Evolutionary conservation across 1,284 basidiomycete genomes (phyloP).

Genomic region (Puccinia brachypodii): DNA sequence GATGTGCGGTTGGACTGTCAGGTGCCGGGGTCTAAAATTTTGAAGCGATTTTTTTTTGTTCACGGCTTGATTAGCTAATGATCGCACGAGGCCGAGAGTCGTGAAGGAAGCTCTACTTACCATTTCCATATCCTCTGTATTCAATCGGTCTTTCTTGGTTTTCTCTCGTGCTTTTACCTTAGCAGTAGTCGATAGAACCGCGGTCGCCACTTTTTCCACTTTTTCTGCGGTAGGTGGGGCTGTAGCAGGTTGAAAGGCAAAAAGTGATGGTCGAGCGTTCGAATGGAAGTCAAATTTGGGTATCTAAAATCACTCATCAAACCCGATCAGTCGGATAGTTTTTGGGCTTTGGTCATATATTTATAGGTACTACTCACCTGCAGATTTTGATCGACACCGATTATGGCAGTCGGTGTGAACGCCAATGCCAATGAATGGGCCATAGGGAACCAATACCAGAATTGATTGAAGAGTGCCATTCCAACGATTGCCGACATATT

Average conservation of each 20-base stretch:
- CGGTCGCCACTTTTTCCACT: constrained; percentile 82
- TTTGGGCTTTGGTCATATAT: constrained; percentile 10
- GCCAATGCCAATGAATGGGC: constrained; percentile 89
- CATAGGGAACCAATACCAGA: constrained; percentile 99
- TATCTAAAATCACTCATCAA: constrained; percentile 62
- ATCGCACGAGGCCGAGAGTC: not conserved
- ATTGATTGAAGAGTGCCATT: constrained; percentile 93
- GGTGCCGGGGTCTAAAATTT: constrained; percentile 41
- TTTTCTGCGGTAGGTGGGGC: constrained; percentile 88
- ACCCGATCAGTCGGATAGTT: not conserved
- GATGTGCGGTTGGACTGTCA: constrained; percentile 36
- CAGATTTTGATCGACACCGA: constrained; percentile 79
- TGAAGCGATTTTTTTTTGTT: not conserved
- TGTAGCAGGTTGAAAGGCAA: constrained; percentile 79
- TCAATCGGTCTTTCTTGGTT: constrained; percentile 70
- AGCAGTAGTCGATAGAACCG: constrained; percentile 89
- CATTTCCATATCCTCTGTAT: constrained; percentile 70
- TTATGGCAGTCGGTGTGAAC: constrained; percentile 89
- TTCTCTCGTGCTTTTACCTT: constrained; percentile 89
- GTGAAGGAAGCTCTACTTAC: constrained; percentile 61
- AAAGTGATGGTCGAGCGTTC: constrained; percentile 67
- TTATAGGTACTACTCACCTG: constrained; percentile 63
- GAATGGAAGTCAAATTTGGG: constrained; percentile 87
- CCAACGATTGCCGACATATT: constrained; percentile 92
- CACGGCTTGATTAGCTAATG: not conserved